Conservation (phyloP, 2,329 filamentous ascomycete species). For the Diaporthe velutina region DNA sequence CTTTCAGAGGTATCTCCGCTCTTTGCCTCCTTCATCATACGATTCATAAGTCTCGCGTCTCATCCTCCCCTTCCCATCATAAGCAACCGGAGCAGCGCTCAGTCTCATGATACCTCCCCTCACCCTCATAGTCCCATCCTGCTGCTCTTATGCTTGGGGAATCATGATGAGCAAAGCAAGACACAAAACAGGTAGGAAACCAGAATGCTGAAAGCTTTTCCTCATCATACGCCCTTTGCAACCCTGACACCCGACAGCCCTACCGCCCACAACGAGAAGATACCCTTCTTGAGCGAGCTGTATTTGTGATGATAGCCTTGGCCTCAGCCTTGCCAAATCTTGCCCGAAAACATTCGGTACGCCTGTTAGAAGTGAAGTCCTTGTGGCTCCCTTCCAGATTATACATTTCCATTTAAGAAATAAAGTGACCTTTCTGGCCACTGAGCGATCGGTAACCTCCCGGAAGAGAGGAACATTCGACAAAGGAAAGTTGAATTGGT, state of each 20-base stretch:
- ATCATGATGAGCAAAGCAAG: conserved; percentile 28
- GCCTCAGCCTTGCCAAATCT: conserved; percentile 24
- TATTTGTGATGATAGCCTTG: conserved; percentile 23
- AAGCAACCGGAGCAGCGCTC: neutral
- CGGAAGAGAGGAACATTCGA: conserved; percentile 9
- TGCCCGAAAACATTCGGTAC: conserved; percentile 9
- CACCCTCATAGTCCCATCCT: neutral
- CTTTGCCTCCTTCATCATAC: conserved; percentile 28
- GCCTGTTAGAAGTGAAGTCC: conserved; percentile 37
- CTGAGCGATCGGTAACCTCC: conserved; percentile 35
- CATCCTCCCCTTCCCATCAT: conserved; percentile 17
- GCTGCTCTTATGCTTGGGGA: conserved; percentile 28
- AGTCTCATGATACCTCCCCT: conserved; percentile 6
- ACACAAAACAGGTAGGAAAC: conserved; percentile 13
- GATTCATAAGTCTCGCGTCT: conserved; percentile 36
- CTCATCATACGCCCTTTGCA: conserved; percentile 26
- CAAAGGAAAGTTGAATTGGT: conserved; percentile 38
- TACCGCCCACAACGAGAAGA: conserved; percentile 16
- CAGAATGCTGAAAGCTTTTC: conserved; percentile 29
- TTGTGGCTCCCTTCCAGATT: conserved; percentile 44
- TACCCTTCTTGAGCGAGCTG: conserved; percentile 16
- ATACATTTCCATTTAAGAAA: conserved; percentile 52
- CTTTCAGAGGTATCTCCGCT: conserved; percentile 30
- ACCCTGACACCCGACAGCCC: conserved; percentile 14
- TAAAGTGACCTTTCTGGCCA: conserved; percentile 36